phyloP scores from a whole-genome alignment of 352 stramenopile genomes.

The Phytophthora podocarpi region DNA sequence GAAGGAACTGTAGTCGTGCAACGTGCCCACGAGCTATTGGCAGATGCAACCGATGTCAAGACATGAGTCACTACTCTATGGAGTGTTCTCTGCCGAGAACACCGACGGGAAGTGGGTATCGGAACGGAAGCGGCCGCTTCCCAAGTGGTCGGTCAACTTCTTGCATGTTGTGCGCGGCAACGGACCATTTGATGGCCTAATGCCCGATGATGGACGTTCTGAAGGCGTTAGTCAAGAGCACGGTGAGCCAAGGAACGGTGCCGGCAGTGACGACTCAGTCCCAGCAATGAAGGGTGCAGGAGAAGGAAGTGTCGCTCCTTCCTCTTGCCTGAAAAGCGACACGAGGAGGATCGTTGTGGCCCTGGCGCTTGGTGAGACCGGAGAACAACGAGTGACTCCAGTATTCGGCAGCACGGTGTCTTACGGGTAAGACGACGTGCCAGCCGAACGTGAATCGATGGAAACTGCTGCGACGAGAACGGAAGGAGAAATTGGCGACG shows the following conservation, averaged over 20 bases:
- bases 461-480: too few relatives aligned
- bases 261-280: neutral
- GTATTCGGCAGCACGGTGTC: too few relatives aligned
- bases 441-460: too few relatives aligned
- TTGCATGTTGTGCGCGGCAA: neutral
- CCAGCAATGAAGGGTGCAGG: slow-evolving; percentile 1
- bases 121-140: neutral
- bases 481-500: too few relatives aligned
- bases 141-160: too few relatives aligned
- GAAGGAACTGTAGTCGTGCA: neutral
- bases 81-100: neutral
- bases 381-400: too few relatives aligned
- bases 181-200: neutral
- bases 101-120: too few relatives aligned
- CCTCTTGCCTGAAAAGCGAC: slow-evolving; percentile 3
- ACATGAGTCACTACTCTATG: neutral
- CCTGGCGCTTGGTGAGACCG: too few relatives aligned
- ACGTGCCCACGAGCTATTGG: neutral
- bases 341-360: too few relatives aligned
- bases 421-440: too few relatives aligned
- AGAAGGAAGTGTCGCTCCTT: slow-evolving; percentile 2
- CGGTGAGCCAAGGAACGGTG: too few relatives aligned
- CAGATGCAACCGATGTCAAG: neutral
- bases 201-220: neutral
- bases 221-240: neutral